Percentiles rank a stretch among this genome's conserved stretches.
Conservation (phyloP, 2,329 filamentous ascomycete genomes). For the Colletotrichum liaoningense region DNA sequence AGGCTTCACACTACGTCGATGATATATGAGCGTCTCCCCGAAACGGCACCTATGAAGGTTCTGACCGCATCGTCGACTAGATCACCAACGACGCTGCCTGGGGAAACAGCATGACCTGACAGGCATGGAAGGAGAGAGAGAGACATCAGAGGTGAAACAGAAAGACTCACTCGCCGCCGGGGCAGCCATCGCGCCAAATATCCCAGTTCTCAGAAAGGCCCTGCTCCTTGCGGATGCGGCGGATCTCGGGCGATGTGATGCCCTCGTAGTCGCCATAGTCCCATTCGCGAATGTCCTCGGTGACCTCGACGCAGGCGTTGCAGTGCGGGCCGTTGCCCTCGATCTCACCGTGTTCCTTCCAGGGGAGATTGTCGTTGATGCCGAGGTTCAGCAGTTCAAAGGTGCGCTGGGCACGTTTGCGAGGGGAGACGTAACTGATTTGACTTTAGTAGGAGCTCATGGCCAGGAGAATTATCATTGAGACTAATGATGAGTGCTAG, state of each 20-base stretch:
- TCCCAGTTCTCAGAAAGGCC: conserved; percentile 76
- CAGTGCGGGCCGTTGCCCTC: conserved; percentile 57
- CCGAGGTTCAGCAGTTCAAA: conserved; percentile 87
- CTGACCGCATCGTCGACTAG: neutral
- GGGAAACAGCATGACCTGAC: neutral
- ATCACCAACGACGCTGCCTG: neutral
- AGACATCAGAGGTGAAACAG: neutral
- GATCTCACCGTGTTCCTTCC: conserved; percentile 63
- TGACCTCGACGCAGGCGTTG: conserved; percentile 72
- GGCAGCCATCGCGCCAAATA: conserved; percentile 91
- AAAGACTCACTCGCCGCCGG: conserved; percentile 80
- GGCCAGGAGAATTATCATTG: neutral
- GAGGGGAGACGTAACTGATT: conserved; percentile 83
- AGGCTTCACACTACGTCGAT: neutral
- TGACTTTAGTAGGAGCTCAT: neutral
- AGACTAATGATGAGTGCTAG: neutral
- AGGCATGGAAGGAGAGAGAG: neutral
- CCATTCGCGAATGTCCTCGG: conserved; percentile 83
- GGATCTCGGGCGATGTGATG: conserved; percentile 78
- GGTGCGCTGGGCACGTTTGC: conserved; percentile 86
- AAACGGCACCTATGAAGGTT: too few relatives aligned
- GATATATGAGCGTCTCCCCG: too few relatives aligned
- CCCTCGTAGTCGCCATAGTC: conserved; percentile 91
- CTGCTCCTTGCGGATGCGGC: conserved; percentile 63
- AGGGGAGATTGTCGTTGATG: conserved; percentile 76